These are phyloP conservation scores for Fusarium burgessii DNA, from an alignment of 2,329 filamentous ascomycete species.

Conservation along the genomic window DNA sequence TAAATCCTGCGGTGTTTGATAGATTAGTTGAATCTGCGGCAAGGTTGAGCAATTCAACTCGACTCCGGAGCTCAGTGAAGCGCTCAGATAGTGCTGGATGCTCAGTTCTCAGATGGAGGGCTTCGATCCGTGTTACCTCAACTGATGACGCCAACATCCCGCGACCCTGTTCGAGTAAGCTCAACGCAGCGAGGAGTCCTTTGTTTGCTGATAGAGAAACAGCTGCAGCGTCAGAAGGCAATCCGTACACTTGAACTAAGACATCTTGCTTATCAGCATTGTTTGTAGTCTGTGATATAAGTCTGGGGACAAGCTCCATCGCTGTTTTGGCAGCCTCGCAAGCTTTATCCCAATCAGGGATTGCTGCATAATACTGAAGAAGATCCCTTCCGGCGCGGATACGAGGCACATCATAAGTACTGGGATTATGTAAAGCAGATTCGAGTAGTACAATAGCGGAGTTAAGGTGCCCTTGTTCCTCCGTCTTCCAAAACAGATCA, in stretches of 20 bases:
- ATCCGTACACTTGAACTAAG: neutral
- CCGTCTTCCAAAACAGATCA: neutral
- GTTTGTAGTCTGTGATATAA: neutral
- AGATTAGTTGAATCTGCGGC: too few relatives aligned
- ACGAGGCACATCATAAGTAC: neutral
- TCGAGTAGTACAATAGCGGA: neutral
- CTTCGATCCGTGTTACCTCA: neutral
- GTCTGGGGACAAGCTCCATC: neutral
- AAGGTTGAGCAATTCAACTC: neutral
- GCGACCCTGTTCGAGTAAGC: neutral
- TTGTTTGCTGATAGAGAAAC: neutral
- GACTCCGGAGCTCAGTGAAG: rapidly evolving
- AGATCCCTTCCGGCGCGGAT: neutral
- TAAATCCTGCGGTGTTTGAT: neutral
- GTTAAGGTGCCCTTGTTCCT: neutral
- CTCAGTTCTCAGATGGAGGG: neutral
- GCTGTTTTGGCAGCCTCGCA: neutral
- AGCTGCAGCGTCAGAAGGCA: neutral
- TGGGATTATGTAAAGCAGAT: neutral
- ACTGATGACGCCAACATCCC: neutral
- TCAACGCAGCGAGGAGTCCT: neutral
- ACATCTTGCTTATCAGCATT: neutral
- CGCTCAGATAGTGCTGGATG: neutral
- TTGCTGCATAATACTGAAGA: neutral
- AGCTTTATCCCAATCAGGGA: neutral